phyloP scores from a whole-genome alignment of 306 rosid species.

The Astragalus glycyphyllos region DNA sequence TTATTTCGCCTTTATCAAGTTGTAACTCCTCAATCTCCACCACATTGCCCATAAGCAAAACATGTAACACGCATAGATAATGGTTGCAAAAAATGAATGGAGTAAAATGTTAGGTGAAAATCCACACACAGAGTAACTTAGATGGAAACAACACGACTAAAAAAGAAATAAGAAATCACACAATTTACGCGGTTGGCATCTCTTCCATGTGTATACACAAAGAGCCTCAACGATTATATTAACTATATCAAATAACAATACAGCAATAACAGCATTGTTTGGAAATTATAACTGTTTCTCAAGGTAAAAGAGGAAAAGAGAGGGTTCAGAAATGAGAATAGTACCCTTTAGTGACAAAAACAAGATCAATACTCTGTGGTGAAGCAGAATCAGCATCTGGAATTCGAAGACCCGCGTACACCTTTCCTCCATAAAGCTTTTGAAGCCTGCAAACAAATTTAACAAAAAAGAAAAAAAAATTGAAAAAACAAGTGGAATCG shows the following conservation, averaged over 20 bases:
- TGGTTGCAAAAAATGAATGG: background rate
- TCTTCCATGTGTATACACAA: no score
- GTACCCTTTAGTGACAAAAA: slow-evolving; percentile 72
- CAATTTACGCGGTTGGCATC: no score
- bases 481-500: background rate
- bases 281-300: no score
- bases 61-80: background rate
- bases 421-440: slow-evolving; percentile 78
- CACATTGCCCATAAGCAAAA: slow-evolving; percentile 1
- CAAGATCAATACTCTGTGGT: slow-evolving; percentile 72
- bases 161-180: no score
- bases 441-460: slow-evolving; percentile 52
- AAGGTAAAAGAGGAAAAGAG: background rate
- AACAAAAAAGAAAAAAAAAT: background rate
- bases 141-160: no score
- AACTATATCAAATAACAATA: no score
- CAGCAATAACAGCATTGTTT: no score
- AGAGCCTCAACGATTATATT: no score
- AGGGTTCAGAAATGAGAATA: background rate
- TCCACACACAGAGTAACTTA: no score
- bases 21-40: slow-evolving; percentile 6
- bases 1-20: background rate
- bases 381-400: slow-evolving; percentile 90
- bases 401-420: slow-evolving; percentile 79
- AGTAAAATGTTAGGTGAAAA: background rate